Conservation (phyloP, 192 early-diverging fungal species). For the Coemansia sp. region DNA sequence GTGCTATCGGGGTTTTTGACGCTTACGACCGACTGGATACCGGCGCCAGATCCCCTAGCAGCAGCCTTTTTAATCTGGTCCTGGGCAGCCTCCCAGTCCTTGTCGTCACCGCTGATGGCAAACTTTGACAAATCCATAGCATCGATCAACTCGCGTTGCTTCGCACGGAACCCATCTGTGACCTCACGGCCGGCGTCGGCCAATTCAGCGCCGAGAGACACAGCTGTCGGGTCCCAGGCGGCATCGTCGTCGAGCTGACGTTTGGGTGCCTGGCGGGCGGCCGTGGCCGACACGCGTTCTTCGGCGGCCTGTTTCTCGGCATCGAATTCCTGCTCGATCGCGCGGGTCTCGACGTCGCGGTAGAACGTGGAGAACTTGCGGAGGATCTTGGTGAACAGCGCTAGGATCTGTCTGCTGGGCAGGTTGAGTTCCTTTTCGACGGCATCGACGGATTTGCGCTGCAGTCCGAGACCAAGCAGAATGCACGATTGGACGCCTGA, state of each 20-base stretch:
- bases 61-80: constrained; percentile 61
- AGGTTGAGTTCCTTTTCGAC: constrained; percentile 84
- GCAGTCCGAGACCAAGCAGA: constrained; percentile 84
- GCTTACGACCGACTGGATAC: constrained; percentile 61
- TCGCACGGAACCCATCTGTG: constrained; percentile 59
- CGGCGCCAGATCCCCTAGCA: constrained; percentile 40
- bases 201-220: constrained; percentile 79
- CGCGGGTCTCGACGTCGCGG: constrained; percentile 54
- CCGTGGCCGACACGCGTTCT: constrained; percentile 2
- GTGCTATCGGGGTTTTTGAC: constrained; percentile 63
- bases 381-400: constrained; percentile 91
- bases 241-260: constrained; percentile 60
- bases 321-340: constrained; percentile 35
- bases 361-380: constrained; percentile 77
- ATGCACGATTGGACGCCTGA: constrained; percentile 86
- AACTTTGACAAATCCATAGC: constrained; percentile 72
- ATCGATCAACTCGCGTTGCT: constrained; percentile 80
- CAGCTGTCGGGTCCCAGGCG: constrained; percentile 81
- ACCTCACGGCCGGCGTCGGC: constrained; percentile 76
- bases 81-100: constrained; percentile 73
- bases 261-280: constrained; percentile 22
- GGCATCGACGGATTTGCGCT: constrained; percentile 87
- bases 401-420: constrained; percentile 81
- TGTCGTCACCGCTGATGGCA: constrained; percentile 66
- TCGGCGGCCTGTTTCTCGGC: constrained; percentile 7